phyloP scores from a whole-genome alignment of 371 early-diverging fungal genomes.

The Homolaphlyctis polyrhiza region DNA sequence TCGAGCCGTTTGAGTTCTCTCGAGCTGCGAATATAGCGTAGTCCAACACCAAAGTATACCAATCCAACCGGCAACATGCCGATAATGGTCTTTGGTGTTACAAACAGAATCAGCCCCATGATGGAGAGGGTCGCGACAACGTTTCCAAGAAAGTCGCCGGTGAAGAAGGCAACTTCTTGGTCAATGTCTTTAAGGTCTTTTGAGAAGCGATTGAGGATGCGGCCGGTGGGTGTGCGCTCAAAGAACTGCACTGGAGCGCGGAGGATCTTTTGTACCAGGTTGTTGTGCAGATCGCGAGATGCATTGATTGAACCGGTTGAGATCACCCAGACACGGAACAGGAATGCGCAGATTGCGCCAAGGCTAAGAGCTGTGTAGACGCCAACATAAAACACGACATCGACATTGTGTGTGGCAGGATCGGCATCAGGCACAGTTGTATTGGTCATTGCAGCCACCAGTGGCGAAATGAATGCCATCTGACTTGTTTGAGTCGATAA shows the following conservation, averaged over 20 bases:
- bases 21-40: conserved; percentile 60
- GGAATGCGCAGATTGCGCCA: conserved; percentile 2
- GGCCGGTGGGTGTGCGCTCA: conserved; percentile 75
- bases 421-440: too few relatives aligned
- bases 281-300: conserved; percentile 28
- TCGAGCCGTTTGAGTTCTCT: conserved; percentile 79
- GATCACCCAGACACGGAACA: conserved; percentile 7
- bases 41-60: conserved; percentile 19
- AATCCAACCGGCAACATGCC: conserved; percentile 20
- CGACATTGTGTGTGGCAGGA: conserved; percentile 6
- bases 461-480: too few relatives aligned
- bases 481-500: neutral
- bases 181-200: conserved; percentile 35
- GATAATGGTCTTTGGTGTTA: conserved; percentile 45
- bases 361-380: conserved; percentile 25
- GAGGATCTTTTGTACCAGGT: conserved; percentile 25
- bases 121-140: conserved; percentile 15
- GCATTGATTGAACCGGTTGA: conserved; percentile 24
- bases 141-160: conserved; percentile 14
- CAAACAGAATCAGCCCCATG: conserved; percentile 23
- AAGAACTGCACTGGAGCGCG: conserved; percentile 61
- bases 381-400: conserved; percentile 21
- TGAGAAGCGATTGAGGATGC: conserved; percentile 78
- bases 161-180: conserved; percentile 16
- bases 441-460: too few relatives aligned